Percentiles rank a stretch among this genome's conserved stretches.
Conservation (phyloP, 345 rosid species). For the Eucalyptus regnans region DNA sequence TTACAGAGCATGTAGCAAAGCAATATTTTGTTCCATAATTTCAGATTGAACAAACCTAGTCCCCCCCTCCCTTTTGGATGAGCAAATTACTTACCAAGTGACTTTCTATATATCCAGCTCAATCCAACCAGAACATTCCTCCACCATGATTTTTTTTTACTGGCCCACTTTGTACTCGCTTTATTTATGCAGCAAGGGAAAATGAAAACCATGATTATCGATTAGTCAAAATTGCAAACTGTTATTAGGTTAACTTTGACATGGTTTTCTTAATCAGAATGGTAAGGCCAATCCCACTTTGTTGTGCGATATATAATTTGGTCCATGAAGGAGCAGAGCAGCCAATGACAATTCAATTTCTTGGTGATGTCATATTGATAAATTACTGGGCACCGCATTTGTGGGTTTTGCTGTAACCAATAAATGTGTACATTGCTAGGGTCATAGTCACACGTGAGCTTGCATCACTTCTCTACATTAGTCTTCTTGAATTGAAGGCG, state of each 20-base stretch:
- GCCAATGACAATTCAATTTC: background rate
- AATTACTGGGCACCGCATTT: background rate
- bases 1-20: background rate
- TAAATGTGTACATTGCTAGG: background rate
- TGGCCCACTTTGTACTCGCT: background rate
- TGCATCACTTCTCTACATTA: background rate
- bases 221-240: background rate
- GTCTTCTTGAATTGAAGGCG: background rate
- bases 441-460: background rate
- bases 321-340: background rate
- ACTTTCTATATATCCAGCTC: background rate
- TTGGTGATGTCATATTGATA: background rate
- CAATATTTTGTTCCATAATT: background rate
- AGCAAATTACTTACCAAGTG: background rate
- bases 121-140: background rate
- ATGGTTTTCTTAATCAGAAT: background rate
- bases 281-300: background rate
- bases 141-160: background rate
- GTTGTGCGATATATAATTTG: background rate
- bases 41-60: background rate
- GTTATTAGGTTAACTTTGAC: background rate
- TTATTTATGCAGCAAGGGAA: background rate
- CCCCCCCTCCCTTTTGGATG: background rate
- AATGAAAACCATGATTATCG: background rate
- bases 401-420: background rate